Evolutionary conservation across 139 green algal species (phyloP), one percentile per base, ranked within the genome.

Genomic region (Tetraselmis chui): DNA sequence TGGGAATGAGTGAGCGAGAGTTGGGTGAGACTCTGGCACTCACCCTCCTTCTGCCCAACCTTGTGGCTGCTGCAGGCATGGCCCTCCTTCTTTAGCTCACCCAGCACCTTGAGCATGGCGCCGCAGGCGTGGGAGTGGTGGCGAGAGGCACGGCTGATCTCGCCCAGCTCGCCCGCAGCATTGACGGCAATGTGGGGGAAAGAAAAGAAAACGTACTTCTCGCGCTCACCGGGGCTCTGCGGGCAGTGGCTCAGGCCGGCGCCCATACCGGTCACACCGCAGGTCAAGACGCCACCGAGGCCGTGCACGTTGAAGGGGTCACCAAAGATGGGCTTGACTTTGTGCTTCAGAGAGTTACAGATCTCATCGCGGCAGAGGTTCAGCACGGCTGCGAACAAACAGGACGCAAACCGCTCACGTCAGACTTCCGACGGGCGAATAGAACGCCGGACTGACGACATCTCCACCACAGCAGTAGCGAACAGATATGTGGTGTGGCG

Each of bases 281-380:
- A 94, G 75, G 92, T 95, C 30, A 96, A 83, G 23, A 96, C 89
- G 5, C 90, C 94, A 29, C 92, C 93, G 78, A 96, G 92, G 22
- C 92, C 92, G 84, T 95, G 93, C 80, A 90, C 92, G 84, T 93
- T 94, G 89, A 96, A 95, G 79, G 89, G 91, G 67, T 89, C 84
- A 29, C 94, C 94, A 82, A 92, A 97, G 59, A 91, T 81, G 31
- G 83, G 29, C 85, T 97, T 90, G 76, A 97, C 93, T 82, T 92
- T 92, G 80, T 91, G 84, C 87, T 93, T 93, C 23, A 96, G 85
- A 29, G 87, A 82, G 28, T 81, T 59, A n/a, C 91, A 96, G 23
- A 95, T 89, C 92, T 97, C 94, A 75, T 97, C 94, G 83, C 94
- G 92, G 92, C 94, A 97, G 77, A 97, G 86, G 89, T 95, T 96